phyloP scores from a whole-genome alignment of 495 filamentous ascomycete species.

The Aspergillus diversus region DNA sequence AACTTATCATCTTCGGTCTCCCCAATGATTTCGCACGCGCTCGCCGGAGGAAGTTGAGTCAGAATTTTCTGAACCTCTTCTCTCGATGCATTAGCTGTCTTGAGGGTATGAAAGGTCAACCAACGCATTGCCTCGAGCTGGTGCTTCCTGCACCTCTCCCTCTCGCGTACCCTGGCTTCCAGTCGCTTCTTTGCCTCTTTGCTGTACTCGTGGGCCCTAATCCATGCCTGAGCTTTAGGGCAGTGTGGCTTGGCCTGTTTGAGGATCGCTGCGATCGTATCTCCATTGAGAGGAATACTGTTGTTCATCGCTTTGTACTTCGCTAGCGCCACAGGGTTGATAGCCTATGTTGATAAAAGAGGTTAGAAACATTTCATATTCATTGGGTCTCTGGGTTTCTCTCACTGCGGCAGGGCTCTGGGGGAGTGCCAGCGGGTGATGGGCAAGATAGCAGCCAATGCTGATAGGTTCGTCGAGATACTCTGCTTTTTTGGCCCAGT shows the following conservation, averaged over 20 bases:
- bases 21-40: not conserved
- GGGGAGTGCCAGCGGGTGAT: not conserved
- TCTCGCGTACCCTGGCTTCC: constrained; percentile 9
- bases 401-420: not conserved
- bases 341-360: no score
- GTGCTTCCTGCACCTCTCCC: constrained; percentile 14
- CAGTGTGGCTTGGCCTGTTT: constrained; percentile 64
- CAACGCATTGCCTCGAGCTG: constrained; percentile 10
- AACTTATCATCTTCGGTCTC: not conserved
- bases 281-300: constrained; percentile 37
- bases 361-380: no score
- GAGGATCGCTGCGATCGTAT: constrained; percentile 66
- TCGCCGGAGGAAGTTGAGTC: not conserved
- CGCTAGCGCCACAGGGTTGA: not conserved
- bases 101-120: constrained; percentile 10
- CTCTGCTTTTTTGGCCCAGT: constrained; percentile 13
- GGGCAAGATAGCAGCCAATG: not conserved
- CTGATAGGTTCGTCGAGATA: not conserved
- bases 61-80: constrained; percentile 9
- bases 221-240: constrained; percentile 24
- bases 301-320: constrained; percentile 3
- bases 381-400: not conserved
- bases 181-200: constrained; percentile 18
- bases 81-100: constrained; percentile 15
- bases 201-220: constrained; percentile 24